phyloP scores from a whole-genome alignment of 148 eudicot genomes.

The Beta vulgaris region DNA sequence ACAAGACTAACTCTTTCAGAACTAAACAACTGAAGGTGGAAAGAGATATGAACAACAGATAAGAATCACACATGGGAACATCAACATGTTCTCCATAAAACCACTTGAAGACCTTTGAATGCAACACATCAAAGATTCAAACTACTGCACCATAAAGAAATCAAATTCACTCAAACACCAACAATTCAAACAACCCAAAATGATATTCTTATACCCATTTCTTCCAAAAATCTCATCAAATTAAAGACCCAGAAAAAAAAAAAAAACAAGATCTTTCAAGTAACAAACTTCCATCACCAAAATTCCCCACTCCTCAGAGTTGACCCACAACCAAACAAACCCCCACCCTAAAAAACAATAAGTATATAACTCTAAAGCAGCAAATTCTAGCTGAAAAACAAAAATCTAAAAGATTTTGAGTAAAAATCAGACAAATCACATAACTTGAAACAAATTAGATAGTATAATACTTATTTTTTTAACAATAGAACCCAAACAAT shows the following conservation, averaged over 20 bases:
- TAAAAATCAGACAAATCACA: not conserved
- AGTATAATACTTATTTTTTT: not conserved
- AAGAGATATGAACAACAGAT: not conserved
- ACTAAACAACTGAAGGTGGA: not conserved
- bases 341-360: constrained; percentile 2
- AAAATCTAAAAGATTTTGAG: not conserved
- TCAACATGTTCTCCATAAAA: not conserved
- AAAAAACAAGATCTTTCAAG: not conserved
- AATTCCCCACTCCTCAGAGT: constrained; percentile 1
- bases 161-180: not conserved
- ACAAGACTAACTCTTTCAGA: not conserved
- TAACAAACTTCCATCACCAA: not conserved
- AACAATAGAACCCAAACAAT: not conserved
- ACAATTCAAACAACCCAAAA: not conserved
- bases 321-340: constrained; percentile 3
- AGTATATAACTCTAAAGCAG: not conserved
- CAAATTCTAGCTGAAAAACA: not conserved
- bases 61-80: not conserved
- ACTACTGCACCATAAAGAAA: not conserved
- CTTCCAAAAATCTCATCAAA: not conserved
- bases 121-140: not conserved
- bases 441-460: not conserved
- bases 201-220: constrained; percentile 8
- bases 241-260: not conserved
- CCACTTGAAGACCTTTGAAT: not conserved